Evolutionary conservation across 371 early-diverging fungal genomes (phyloP).

Genomic region (Mucor mucedo): DNA sequence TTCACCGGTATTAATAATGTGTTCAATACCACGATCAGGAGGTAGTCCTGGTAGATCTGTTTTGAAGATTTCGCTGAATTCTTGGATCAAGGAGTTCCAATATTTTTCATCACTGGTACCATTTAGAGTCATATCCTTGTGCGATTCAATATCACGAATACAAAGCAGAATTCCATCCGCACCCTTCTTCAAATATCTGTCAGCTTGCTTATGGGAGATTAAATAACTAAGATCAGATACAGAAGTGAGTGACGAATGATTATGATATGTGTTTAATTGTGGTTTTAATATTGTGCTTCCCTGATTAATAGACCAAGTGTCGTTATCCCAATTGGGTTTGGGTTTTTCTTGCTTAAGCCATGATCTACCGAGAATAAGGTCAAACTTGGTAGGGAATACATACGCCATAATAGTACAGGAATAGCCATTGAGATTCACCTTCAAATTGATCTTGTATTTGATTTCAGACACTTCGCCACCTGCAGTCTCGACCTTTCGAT

Average conservation of each 20-base stretch:
- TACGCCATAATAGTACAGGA: conserved; percentile 2
- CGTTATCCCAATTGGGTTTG: conserved; percentile 6
- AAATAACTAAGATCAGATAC: conserved; percentile 10
- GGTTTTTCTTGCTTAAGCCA: conserved; percentile 16
- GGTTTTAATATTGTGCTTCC: conserved; percentile 5
- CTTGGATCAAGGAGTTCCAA: not conserved
- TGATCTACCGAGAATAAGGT: conserved; percentile 11
- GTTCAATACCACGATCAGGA: conserved; percentile 19
- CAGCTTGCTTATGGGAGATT: conserved; percentile 18
- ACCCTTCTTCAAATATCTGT: conserved; percentile 7
- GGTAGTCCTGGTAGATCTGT: conserved; percentile 19
- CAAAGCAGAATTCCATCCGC: conserved; percentile 8
- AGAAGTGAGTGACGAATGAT: not conserved
- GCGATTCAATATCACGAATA: not conserved
- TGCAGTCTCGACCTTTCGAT: conserved; percentile 16
- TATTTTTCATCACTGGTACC: not conserved
- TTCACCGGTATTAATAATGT: conserved; percentile 32
- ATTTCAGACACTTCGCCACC: conserved; percentile 4
- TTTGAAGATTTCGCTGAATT: conserved; percentile 12
- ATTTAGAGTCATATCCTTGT: not conserved
- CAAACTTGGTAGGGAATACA: conserved; percentile 21
- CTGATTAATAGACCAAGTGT: conserved; percentile 5
- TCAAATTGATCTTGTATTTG: not conserved
- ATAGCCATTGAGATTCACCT: conserved; percentile 1
- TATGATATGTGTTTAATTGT: not conserved